These are phyloP conservation scores for Butyriboletus loyo DNA, from an alignment of 768 basidiomycete species.

Conservation along the genomic window DNA sequence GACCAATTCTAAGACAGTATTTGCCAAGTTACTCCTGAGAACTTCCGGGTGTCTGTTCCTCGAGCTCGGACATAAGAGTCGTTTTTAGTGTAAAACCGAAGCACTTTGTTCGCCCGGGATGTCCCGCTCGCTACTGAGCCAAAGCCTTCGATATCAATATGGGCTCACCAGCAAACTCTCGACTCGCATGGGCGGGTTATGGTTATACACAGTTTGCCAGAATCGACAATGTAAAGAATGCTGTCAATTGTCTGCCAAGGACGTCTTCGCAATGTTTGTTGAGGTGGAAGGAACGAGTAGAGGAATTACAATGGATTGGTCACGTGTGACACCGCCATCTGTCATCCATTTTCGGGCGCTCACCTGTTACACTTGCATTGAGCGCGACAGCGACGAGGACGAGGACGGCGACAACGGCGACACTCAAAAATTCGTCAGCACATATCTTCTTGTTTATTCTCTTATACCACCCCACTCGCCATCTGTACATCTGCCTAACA, in stretches of 20 bases:
- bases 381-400: slow-evolving; percentile 17
- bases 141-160: slow-evolving; percentile 96
- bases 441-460: slow-evolving; percentile 18
- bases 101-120: slow-evolving; percentile 97
- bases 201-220: slow-evolving; percentile 99
- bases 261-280: slow-evolving; percentile 98
- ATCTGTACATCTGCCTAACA: slow-evolving; percentile 14
- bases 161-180: slow-evolving; percentile 91
- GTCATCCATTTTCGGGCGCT: slow-evolving; percentile 28
- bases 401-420: slow-evolving; percentile 7
- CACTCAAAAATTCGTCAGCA: slow-evolving; percentile 14
- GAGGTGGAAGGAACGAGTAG: slow-evolving; percentile 91
- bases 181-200: slow-evolving; percentile 93
- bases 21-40: slow-evolving; percentile 87
- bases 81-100: slow-evolving; percentile 96
- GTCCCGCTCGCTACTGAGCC: slow-evolving; percentile 93
- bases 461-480: background rate
- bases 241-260: slow-evolving; percentile 97
- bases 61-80: slow-evolving; percentile 94
- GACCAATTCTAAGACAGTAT: slow-evolving; percentile 88
- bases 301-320: slow-evolving; percentile 30
- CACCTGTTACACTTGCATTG: slow-evolving; percentile 17
- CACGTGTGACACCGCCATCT: slow-evolving; percentile 18
- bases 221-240: slow-evolving; percentile 98
- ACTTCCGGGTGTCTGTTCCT: slow-evolving; percentile 99